Base-by-base conservation (phyloP, 495 filamentous ascomycete species). In the Tuber magnatum region DNA sequence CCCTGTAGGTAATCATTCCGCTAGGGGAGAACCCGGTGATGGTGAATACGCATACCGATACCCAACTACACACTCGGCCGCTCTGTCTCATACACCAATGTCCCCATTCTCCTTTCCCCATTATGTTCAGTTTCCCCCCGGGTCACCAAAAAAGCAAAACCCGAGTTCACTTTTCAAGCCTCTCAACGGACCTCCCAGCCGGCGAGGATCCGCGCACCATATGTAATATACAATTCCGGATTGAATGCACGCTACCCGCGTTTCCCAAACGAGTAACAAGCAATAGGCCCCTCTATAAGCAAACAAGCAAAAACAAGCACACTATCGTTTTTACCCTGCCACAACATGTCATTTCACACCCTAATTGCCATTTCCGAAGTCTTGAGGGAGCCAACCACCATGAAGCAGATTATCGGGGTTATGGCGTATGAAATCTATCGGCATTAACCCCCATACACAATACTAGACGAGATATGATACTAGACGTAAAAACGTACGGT, bases 351-450 rank as follows among this genome's bases (percentile, higher is more conserved):
- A 16, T 20, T 5, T 48, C 46, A 48, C 46, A 6, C 46, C 46
- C 7, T 48, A 48, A 8, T 16, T 4, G 79, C 80, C 18, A 81
- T 82, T 72, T 87, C 82, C n/a, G 81, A 85, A 68, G 86, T 86
- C 44, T 88, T 88, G 68, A 87, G 75, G 5, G 85, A 83, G 0
- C 86, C 87, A 8, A 88, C 87, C 32, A 90, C 87, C 0, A 84
- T 83, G 65, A 89, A 85, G 69, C 84, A 87, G 24, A 88, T 85
- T 35, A 87, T 74, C 10, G 88, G 87, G n/a, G 86, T 86, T 38
- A 90, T 81, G 3, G 80, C 80, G 77, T 89, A 90, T 72, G 84
- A 82, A n/a, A 75, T 46, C 75, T 24, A 73, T 68, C 46, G 71
- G 44, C 28, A 72, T 28, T 51, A 70, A n/a, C 68, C 28, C 39